phyloP scores from a whole-genome alignment of 1,284 basidiomycete species.

The Heterobasidion annosum region DNA sequence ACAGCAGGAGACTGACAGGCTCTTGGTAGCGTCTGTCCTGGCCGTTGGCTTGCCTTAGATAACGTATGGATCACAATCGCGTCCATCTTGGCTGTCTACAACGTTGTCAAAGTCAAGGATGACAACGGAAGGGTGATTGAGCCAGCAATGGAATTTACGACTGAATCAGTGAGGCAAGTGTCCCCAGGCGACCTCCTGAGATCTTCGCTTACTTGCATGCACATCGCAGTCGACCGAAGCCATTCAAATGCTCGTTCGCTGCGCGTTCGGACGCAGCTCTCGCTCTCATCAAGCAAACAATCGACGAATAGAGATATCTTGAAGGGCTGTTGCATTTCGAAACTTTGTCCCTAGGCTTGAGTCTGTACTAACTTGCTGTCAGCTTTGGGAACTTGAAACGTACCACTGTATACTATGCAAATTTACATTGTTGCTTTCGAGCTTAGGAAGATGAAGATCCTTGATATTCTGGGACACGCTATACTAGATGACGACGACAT shows the following conservation, averaged over 20 bases:
- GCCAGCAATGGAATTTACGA: slow-evolving; percentile 29
- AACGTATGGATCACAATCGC: slow-evolving; percentile 39
- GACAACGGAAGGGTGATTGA: slow-evolving; percentile 30
- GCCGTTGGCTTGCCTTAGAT: slow-evolving; percentile 32
- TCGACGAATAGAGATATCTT: not conserved
- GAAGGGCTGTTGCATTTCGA: no score
- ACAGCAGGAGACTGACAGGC: no score
- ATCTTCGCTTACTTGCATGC: slow-evolving; percentile 9
- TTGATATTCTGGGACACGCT: no score
- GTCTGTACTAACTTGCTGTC: no score
- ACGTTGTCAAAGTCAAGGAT: slow-evolving; percentile 30
- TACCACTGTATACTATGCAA: no score
- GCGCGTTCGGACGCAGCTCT: not conserved
- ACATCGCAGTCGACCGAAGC: slow-evolving; percentile 15
- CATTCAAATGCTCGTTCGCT: not conserved
- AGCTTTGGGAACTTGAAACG: no score
- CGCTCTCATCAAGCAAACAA: not conserved
- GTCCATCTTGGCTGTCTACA: slow-evolving; percentile 32
- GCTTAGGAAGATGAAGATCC: no score
- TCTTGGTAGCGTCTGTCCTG: slow-evolving; percentile 32
- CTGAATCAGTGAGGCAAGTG: slow-evolving; percentile 33
- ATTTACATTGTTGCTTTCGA: no score
- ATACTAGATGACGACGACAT: no score
- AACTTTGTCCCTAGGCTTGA: no score
- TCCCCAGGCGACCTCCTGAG: no score